Evolutionary conservation across 345 rosid species (phyloP), one percentile per base, ranked within the genome.

Genomic region (Aethionema arabicum): DNA sequence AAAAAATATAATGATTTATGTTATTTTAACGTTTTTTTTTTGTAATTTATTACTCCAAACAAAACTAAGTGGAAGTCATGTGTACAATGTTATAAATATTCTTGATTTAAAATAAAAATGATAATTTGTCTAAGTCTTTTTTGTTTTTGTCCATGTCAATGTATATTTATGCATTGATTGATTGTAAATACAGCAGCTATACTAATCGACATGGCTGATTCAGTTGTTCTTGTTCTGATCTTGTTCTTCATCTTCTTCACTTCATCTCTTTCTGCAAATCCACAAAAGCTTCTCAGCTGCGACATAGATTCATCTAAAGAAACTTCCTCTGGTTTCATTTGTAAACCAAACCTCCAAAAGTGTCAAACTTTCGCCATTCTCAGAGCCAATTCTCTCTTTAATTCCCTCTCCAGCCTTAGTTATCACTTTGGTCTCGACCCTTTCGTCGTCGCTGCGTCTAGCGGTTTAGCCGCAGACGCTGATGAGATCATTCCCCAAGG

Each of bases 291-390:
- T 67, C 62, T 63, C 15, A 79, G 81, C 81, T 82, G 95, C 65
- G 70, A 81, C 41, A 52, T 66, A 37, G 43, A 74, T 5, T 67
- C 83, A 59, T 44, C 83, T 7, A 72, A 79, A 66, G 83, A 67
- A 51, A 32, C 56, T 29, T 53, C 82, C 65, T 79, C 79, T 14
- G 77, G 86, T 8, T 82, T 76, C 48, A 70, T 58, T 57, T 83
- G 95, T 62, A 59, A 70, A 30, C 50, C 63, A 46, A 72, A 61
- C 61, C 39, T 76, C 64, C 7, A 61, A 58, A 69, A 65, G 68
- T 74, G 95, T 56, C 62, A 52, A 65, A 82, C 95, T 7, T 85
- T 79, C 51, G 93, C 77, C 3, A 57, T 82, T 51, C 76, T 90
- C 59, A 78, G 80, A 52, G 76, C 85, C 5, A 77, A 76, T 60